phyloP scores from a whole-genome alignment of 371 early-diverging fungal genomes.

The Zopfochytrium polystomum region DNA sequence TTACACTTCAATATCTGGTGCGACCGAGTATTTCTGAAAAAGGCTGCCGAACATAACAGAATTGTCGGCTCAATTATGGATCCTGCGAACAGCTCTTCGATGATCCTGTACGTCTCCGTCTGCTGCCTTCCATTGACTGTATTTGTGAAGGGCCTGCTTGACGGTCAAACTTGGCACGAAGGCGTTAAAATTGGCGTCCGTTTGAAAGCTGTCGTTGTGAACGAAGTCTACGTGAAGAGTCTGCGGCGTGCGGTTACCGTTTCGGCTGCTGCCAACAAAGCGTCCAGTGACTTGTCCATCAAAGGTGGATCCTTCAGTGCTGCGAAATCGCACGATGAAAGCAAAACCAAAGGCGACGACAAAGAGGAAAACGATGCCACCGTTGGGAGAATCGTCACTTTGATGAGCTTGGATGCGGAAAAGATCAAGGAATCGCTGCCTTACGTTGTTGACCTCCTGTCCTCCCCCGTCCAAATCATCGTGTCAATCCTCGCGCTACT shows the following conservation, averaged over 20 bases:
- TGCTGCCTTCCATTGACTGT: constrained; percentile 19
- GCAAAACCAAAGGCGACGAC: constrained; percentile 9
- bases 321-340: constrained; percentile 3
- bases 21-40: too few species aligned
- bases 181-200: constrained; percentile 35
- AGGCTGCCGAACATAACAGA: constrained; percentile 6
- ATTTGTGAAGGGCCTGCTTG: constrained; percentile 20
- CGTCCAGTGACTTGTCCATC: neutral
- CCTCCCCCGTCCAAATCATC: constrained; percentile 14
- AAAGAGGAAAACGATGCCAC: constrained; percentile 17
- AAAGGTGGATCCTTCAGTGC: neutral
- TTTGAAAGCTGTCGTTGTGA: constrained; percentile 35
- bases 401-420: constrained; percentile 36
- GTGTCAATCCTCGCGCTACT: constrained; percentile 22
- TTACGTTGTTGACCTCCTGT: constrained; percentile 8
- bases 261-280: neutral
- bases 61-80: constrained; percentile 35
- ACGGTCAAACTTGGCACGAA: constrained; percentile 45
- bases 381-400: constrained; percentile 47
- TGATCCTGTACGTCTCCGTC: constrained; percentile 40
- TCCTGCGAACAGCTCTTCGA: constrained; percentile 12
- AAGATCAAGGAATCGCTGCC: constrained; percentile 19
- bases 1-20: too few species aligned
- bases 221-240: constrained; percentile 42
- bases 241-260: constrained; percentile 22